Base-by-base conservation (phyloP, 345 rosid genomes). In the Dimocarpus longan region DNA sequence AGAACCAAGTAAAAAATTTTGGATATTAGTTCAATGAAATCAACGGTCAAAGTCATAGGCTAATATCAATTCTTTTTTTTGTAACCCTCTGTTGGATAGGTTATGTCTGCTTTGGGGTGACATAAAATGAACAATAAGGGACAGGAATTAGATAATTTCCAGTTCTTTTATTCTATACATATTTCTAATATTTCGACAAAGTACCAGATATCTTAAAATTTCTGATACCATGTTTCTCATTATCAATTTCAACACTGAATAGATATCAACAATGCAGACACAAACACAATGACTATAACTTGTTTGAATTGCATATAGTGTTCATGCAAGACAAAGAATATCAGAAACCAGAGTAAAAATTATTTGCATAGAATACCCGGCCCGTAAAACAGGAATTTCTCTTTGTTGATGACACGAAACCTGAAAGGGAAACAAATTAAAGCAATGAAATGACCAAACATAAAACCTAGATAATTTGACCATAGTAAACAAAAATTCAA, bases 331-430 rank as follows among this genome's bases (percentile, higher is more conserved):
- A 10, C 16, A 48, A 10, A 60, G 68, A 56, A 42, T 39, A 63
- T 8, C 70, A 48, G 22, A 24, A 50, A 70, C 12, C 10, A 57
- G 43, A 56, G 21, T 62, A 69, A 64, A 46, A 57, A 63, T 19
- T 26, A 15, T 64, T 63, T 18, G 26, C 67, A 9, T 21, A 50
- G 57, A 79, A 77, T 89, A 93, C 98, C 95, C 76, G 74, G 87
- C 94, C 80, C 87, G 89, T 3, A 93, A 21, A 28, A 89, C 66
- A 64, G 87, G 76, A 80, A 88, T 66, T 48, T 88, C 92, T 81
- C 79, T 87, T 87, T 81, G 85, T 84, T 86, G 92, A 83, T 85
- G 50, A 46, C 94, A 90, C 1, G 71, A 79, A 72, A 91, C 84
- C 97, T 92, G 82, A 71, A 70, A 77, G 62, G 59, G 73, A 24